Evolutionary conservation across 345 rosid genomes (phyloP), one percentile per base, ranked within the genome.

Genomic region (Mallotus nudiflorus): DNA sequence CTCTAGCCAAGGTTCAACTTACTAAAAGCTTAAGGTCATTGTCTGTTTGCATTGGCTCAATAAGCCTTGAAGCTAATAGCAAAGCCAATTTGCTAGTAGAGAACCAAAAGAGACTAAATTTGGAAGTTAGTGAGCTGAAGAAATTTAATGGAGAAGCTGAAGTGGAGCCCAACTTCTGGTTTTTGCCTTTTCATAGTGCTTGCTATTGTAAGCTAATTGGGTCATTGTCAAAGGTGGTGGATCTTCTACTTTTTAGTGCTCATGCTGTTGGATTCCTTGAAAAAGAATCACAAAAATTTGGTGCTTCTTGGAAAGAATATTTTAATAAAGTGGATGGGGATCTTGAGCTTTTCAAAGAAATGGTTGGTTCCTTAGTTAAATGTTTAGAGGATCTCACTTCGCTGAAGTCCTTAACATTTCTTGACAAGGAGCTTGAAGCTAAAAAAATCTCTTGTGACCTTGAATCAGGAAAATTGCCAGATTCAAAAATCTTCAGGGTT

Each of bases 121-220:
- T 66, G 6, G 72, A 82, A 1, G 77, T 89, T 50, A 77, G 27
- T 46, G 82, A 80, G 71, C 78, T 94, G 51, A 75, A 83, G 40
- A 85, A 85, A 70, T 85, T 77, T 68, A 79, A 83, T 40, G 86
- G 74, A 68, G 97, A 94, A 78, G 98, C 98, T 44, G 84, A 87
- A 8, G 87, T 73, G 74, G 98, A 94, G 73, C 98, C 96, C 62
- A 86, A 80, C 53, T 91, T 94, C 75, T 89, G 97, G 96, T 88
- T 87, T 80, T 66, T 81, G 72, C 98, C 93, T 62, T 91, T 89
- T 25, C 78, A 80, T 74, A 74, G 74, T 62, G 85, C 80, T 68
- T 85, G 88, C 81, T 84, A 91, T 64, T 64, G 84, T 62, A 88
- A 83, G 85, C 83, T 94, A 0, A 52, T 74, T 49, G 82, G 60